Evolutionary conservation across 306 rosid genomes (phyloP), one percentile per base, ranked within the genome.

Genomic region (Clitoria ternatea): DNA sequence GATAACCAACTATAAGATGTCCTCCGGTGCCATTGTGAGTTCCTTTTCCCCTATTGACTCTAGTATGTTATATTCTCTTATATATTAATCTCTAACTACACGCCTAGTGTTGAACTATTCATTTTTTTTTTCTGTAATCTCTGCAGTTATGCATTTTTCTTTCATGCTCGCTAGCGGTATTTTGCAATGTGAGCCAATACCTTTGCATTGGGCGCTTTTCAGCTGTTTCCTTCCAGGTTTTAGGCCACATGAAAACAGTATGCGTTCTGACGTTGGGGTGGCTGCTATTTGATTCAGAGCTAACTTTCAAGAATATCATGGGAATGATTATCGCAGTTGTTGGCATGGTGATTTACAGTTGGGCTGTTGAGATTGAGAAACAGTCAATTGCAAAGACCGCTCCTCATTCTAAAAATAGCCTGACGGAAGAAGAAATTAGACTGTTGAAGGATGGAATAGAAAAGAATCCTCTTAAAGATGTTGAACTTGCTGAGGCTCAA

Each of bases 231-330:
- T 92, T 92, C 87, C 98, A 92, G 85, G 96, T 92, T 66, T 77
- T 92, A 70, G 98, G 98, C 52, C 98, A 92, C 90, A 92, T 92
- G 95, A 92, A 92, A 84, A 87, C 98, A 5, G 88, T 92, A 6
- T 87, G 92, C 62, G 98, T 92, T 44, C 90, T 89, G 79, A 89
- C 95, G 1, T 65, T 92, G 79, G 98, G 98, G 27, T 92, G 95
- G 96, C 84, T 92, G 73, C 88, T 92, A 32, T 89, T 92, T 44
- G 98, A 89, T 82, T 89, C 96, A 6, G 95, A 76, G 81, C 84
- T 92, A 64, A 87, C 90, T 48, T 68, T 87, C 78, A 87, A 92
- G 78, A 89, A 89, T 71, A 89, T 92, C 50, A 84, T 85, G 88
- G 95, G 98, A 78, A 92, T 92, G 98, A 22, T 78, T 63, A 23